Evolutionary conservation across 805 yeast genomes (phyloP).

Genomic region (Candida succiphila): DNA sequence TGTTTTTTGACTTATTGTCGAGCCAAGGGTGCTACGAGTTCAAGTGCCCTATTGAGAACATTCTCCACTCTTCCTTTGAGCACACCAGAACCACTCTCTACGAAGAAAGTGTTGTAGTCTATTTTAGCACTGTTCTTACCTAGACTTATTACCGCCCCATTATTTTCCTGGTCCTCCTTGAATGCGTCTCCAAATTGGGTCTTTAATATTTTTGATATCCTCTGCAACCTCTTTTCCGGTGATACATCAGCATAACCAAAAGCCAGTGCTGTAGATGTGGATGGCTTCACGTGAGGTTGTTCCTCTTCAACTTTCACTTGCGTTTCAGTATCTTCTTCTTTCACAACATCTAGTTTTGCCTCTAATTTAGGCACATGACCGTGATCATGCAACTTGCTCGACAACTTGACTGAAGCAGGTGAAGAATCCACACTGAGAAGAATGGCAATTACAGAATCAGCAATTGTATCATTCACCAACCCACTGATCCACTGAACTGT

Average conservation of each 20-base stretch:
- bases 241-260: slow-evolving; percentile 22
- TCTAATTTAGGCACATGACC: slow-evolving; percentile 7
- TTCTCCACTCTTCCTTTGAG: slow-evolving; percentile 76
- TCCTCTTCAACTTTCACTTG: neutral
- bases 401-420: slow-evolving; percentile 86
- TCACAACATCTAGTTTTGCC: slow-evolving; percentile 7
- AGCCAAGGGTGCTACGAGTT: slow-evolving; percentile 76
- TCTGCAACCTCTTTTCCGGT: slow-evolving; percentile 30
- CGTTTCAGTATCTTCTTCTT: neutral
- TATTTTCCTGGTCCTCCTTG: slow-evolving; percentile 25
- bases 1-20: neutral
- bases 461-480: slow-evolving; percentile 82
- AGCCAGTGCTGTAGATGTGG: neutral
- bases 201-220: slow-evolving; percentile 52
- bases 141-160: slow-evolving; percentile 52
- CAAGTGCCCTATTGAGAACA: slow-evolving; percentile 67
- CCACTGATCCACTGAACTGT: slow-evolving; percentile 89
- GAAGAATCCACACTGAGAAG: slow-evolving; percentile 86
- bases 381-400: slow-evolving; percentile 39
- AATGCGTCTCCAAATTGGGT: slow-evolving; percentile 88
- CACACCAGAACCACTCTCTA: slow-evolving; percentile 63
- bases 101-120: slow-evolving; percentile 53
- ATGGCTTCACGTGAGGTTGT: slow-evolving; percentile 4
- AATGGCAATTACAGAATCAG: slow-evolving; percentile 89
- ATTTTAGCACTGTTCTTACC: slow-evolving; percentile 71